These are phyloP conservation scores for Nothopassalora personata DNA, from an alignment of 2,329 filamentous ascomycete genomes.

Conservation along the genomic window DNA sequence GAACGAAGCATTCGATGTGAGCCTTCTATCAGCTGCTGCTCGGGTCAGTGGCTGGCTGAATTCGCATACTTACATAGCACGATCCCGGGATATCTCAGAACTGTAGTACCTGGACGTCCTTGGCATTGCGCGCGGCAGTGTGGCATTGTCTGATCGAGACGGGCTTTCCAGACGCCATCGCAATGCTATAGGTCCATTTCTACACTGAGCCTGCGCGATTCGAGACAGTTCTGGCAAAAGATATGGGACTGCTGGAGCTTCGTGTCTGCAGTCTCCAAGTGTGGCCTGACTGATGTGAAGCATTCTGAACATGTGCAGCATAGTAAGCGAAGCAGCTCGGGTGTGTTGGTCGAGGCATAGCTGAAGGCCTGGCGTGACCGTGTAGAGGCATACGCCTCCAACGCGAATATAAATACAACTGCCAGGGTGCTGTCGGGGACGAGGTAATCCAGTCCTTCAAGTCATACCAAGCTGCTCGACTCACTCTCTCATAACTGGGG, in stretches of 20 bases:
- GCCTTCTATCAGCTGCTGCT: background rate
- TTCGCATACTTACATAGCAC: background rate
- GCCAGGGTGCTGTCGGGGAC: background rate
- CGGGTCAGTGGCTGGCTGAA: background rate
- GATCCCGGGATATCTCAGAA: background rate
- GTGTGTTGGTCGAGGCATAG: background rate
- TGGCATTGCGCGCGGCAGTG: background rate
- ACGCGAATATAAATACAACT: background rate
- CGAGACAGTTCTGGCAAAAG: background rate
- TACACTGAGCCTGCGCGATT: background rate
- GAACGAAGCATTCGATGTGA: too few species aligned
- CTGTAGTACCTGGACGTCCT: background rate
- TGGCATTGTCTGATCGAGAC: background rate
- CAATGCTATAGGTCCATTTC: background rate
- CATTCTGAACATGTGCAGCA: background rate
- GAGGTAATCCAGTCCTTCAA: too few species aligned
- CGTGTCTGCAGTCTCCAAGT: background rate
- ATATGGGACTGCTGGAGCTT: background rate
- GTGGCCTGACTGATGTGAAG: background rate
- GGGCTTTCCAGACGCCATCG: background rate
- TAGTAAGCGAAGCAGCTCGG: background rate
- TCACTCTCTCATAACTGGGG: background rate
- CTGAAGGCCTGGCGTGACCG: background rate
- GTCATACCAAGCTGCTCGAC: too few species aligned
- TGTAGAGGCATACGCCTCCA: background rate